Percentiles rank a stretch among this genome's conserved stretches.
Conservation (phyloP, 495 filamentous ascomycete species). For the Penicillium desertorum region DNA sequence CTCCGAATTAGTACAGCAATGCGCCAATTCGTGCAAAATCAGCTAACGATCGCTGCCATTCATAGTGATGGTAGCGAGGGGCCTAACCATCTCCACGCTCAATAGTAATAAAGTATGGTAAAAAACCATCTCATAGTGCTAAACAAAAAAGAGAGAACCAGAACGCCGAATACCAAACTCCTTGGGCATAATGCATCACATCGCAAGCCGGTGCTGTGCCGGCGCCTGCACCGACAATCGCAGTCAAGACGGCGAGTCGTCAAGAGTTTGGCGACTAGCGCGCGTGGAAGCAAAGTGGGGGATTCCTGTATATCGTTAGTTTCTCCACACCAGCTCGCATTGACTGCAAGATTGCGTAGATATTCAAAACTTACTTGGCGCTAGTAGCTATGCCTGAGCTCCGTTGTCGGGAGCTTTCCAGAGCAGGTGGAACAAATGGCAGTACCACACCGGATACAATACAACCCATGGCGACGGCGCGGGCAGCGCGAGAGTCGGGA, state of each 20-base stretch:
- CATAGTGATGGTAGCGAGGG: neutral
- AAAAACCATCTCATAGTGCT: neutral
- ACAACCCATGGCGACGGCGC: conserved; percentile 42
- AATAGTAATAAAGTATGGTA: neutral
- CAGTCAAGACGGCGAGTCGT: neutral
- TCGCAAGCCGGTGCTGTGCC: neutral
- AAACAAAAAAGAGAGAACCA: neutral
- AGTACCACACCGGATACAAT: conserved; percentile 44
- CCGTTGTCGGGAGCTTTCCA: conserved; percentile 45
- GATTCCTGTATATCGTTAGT: conserved; percentile 27
- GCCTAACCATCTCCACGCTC: neutral
- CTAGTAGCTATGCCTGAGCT: conserved; percentile 36
- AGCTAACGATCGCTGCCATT: neutral
- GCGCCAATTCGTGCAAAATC: neutral
- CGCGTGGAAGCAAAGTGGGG: conserved; percentile 50
- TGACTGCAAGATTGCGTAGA: neutral
- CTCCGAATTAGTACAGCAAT: neutral
- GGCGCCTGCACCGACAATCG: conserved; percentile 22
- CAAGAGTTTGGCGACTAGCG: conserved; percentile 26
- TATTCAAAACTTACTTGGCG: conserved; percentile 36
- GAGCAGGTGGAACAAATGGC: conserved; percentile 47
- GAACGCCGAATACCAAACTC: conserved; percentile 20
- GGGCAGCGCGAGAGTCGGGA: conserved; percentile 39
- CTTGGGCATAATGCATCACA: conserved; percentile 12
- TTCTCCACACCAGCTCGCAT: conserved; percentile 1